Evolutionary conservation across 208 protist species (phyloP).

Genomic region (Trypanosoma platydactyli): DNA sequence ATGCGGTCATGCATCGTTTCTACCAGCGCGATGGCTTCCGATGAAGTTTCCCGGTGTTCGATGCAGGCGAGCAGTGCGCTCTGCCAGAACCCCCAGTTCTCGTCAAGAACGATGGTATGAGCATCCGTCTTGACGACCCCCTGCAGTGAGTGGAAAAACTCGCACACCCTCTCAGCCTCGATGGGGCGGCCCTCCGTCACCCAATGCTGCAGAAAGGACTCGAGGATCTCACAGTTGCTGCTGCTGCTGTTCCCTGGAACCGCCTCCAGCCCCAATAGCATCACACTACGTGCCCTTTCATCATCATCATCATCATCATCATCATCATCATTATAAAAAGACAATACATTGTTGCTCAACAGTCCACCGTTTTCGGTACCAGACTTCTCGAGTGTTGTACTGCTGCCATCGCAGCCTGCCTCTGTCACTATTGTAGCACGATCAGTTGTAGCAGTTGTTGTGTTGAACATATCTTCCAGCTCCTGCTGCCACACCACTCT

Average conservation of each 20-base stretch:
- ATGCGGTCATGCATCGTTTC: slow-evolving; percentile 8
- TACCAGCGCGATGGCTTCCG: not conserved
- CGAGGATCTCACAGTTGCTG: slow-evolving; percentile 14
- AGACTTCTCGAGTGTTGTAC: not conserved
- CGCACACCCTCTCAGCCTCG: slow-evolving; percentile 32
- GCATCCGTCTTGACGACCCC: slow-evolving; percentile 2
- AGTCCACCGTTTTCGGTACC: too few species aligned
- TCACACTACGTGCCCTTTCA: slow-evolving; percentile 6
- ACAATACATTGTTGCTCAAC: too few species aligned
- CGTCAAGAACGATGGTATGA: slow-evolving; percentile 9
- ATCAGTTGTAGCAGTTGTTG: not conserved
- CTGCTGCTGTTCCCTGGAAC: slow-evolving; percentile 1
- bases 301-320: slow-evolving; percentile 13
- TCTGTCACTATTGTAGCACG: not conserved
- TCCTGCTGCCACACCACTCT: slow-evolving; percentile 8
- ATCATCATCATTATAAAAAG: not conserved
- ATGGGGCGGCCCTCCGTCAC: slow-evolving; percentile 5
- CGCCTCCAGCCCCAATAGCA: slow-evolving; percentile 9
- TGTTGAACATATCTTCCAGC: slow-evolving; percentile 2
- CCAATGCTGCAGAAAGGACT: slow-evolving; percentile 14
- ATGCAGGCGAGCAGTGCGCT: slow-evolving; percentile 4
- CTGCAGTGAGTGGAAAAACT: slow-evolving; percentile 33
- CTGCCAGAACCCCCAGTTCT: slow-evolving; percentile 21
- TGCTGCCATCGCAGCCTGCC: not conserved
- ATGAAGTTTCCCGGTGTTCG: slow-evolving; percentile 5